Evolutionary conservation across 305 asterid species (phyloP), one percentile per base, ranked within the genome.

Genomic region (Coffea humblotiana): DNA sequence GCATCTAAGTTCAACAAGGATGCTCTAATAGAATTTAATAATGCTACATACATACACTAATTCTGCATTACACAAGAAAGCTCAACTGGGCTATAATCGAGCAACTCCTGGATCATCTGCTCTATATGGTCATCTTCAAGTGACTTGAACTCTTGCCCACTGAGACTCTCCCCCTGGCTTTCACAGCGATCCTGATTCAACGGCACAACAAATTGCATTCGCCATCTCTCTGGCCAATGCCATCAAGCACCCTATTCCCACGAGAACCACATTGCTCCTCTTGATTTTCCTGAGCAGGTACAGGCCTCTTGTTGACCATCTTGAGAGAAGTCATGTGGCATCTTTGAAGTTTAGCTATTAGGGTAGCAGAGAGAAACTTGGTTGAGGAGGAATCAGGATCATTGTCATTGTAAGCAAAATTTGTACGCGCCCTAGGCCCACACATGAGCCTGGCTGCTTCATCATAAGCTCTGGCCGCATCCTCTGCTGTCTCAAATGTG

Each of bases 21-120:
- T 1, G 73, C 9, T 52, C 47, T 54, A 73, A 29, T 49, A 61
- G 72, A n/a, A 48, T 56, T 70, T 67, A 58, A 80, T 35, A 10
- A 8, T 4, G 76, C 32, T 72, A 74, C 82, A 82, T 61, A 32
- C 72, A 79, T 80, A n/a, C 47, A 16, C 78, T 82, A 90, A 74
- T 79, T 80, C 23, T 79, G 89, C 84, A 82, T 81, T 61, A 81
- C 88, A 78, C 89, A 84, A 78, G 81, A 90, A 61, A 92, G 90
- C 83, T 94, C 98, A 79, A 90, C 21, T 0, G 94, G 85, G 18
- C 91, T 89, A 82, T 91, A 88, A 83, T 95, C 93, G 66, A 95
- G 93, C 88, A 95, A 85, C 88, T 95, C 99, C 79, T 92, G 85
- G 76, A 95, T 95, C 99, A 93, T 93, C 89, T 95, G 92, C 78